A percentile compares a stretch with the other conserved stretches of the same genome.
Conservation (phyloP, 108 stramenopile genomes). For the Cyclotella sp. region DNA sequence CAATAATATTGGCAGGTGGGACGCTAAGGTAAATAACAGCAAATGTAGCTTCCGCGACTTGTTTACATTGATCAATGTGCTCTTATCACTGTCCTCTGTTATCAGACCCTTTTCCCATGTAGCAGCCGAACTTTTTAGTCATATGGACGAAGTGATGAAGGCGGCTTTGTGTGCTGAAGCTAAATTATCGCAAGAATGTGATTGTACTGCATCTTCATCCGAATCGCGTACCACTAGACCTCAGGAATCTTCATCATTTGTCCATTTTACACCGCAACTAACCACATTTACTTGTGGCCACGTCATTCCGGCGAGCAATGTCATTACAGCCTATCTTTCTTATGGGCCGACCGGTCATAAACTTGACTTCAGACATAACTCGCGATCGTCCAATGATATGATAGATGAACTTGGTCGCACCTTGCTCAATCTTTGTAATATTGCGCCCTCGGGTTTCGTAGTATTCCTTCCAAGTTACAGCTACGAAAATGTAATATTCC, state of each 20-base stretch:
- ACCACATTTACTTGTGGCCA: slow-evolving; percentile 95
- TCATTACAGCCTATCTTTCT: slow-evolving; percentile 38
- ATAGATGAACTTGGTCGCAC: slow-evolving; percentile 86
- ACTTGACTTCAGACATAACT: slow-evolving; percentile 88
- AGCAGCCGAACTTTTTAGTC: slow-evolving; percentile 86
- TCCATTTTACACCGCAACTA: slow-evolving; percentile 46
- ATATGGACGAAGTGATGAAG: slow-evolving; percentile 41
- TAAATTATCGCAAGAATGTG: slow-evolving; percentile 26
- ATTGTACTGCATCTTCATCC: background rate
- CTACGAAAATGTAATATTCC: slow-evolving; percentile 87
- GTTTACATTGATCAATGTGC: no score
- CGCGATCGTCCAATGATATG: slow-evolving; percentile 57
- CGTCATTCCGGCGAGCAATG: slow-evolving; percentile 76
- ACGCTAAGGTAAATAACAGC: slow-evolving; percentile 63
- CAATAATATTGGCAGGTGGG: slow-evolving; percentile 96
- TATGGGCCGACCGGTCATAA: slow-evolving; percentile 57
- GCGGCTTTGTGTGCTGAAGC: slow-evolving; percentile 57
- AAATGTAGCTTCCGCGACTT: no score
- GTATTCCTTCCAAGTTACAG: slow-evolving; percentile 95
- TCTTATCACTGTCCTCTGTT: background rate
- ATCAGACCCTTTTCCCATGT: slow-evolving; percentile 86
- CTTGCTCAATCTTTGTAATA: slow-evolving; percentile 67
- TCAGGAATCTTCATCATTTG: slow-evolving; percentile 25
- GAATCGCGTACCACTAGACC: background rate
- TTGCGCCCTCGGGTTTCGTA: slow-evolving; percentile 90